These are phyloP conservation scores for Medicago ruthenica DNA, from an alignment of 306 rosid species.

Conservation along the genomic window DNA sequence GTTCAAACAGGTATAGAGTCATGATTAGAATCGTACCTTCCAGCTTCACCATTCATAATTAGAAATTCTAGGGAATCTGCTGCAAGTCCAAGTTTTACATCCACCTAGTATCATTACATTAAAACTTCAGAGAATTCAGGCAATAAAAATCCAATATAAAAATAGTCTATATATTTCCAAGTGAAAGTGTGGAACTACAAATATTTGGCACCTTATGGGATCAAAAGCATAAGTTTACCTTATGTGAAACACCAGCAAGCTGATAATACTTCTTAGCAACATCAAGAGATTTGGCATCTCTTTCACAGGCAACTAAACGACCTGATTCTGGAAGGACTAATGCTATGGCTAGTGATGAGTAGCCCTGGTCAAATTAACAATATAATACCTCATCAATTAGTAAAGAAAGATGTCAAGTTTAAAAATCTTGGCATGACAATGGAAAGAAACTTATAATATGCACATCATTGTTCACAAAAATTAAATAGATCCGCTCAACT, in stretches of 20 bases:
- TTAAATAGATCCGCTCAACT: slow-evolving; percentile 4
- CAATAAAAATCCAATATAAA: slow-evolving; percentile 9
- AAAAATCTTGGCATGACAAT: slow-evolving; percentile 8
- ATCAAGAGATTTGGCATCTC: slow-evolving; percentile 80
- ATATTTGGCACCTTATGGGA: slow-evolving; percentile 29
- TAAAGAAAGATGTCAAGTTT: neutral
- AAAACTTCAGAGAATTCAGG: slow-evolving; percentile 14
- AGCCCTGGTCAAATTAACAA: slow-evolving; percentile 67
- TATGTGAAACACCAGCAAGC: slow-evolving; percentile 83
- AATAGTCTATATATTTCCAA: slow-evolving; percentile 1
- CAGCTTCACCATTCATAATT: slow-evolving; percentile 74
- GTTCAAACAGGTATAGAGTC: neutral
- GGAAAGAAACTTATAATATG: slow-evolving; percentile 3
- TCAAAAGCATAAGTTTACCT: slow-evolving; percentile 59
- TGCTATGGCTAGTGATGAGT: slow-evolving; percentile 89
- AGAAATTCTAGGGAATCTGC: slow-evolving; percentile 69
- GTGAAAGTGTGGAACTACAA: slow-evolving; percentile 12
- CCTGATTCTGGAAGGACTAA: slow-evolving; percentile 91
- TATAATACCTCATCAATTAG: slow-evolving; percentile 15
- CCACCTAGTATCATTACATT: slow-evolving; percentile 57
- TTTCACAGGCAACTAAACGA: slow-evolving; percentile 86
- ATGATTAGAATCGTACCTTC: slow-evolving; percentile 63
- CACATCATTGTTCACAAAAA: slow-evolving; percentile 7
- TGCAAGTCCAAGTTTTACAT: slow-evolving; percentile 79
- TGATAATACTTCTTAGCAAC: slow-evolving; percentile 81